Evolutionary conservation across 352 stramenopile species (phyloP).

Genomic region (Nothophytophthora sp.): DNA sequence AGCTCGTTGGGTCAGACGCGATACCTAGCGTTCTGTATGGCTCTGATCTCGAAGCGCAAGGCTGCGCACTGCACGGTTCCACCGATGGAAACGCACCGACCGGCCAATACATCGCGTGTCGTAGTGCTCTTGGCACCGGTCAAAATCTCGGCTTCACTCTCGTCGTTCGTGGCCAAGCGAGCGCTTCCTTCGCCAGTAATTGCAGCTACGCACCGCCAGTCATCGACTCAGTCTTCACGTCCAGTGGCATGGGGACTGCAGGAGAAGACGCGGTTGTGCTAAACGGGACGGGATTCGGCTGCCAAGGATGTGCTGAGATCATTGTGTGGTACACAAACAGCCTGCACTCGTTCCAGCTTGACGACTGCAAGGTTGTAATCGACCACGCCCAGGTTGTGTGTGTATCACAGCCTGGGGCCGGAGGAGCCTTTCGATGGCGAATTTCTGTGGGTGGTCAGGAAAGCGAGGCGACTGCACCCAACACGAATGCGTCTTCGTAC

Average conservation of each 20-base stretch:
- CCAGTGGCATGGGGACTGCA: conserved; percentile 23
- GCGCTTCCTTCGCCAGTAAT: conserved; percentile 10
- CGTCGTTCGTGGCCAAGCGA: conserved; percentile 36
- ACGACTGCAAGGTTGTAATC: conserved; percentile 41
- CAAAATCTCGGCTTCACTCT: conserved; percentile 36
- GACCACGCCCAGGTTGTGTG: conserved; percentile 47
- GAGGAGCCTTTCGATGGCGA: conserved; percentile 36
- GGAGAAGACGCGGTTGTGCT: conserved; percentile 36
- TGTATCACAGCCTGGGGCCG: conserved; percentile 32
- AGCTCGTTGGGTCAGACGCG: conserved; percentile 9
- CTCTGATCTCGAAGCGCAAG: conserved; percentile 25
- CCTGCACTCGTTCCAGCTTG: conserved; percentile 34
- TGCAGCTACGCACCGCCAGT: conserved; percentile 42
- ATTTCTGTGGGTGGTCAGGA: conserved; percentile 37
- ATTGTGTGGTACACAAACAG: conserved; percentile 41
- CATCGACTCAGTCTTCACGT: conserved; percentile 13
- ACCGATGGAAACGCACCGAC: neutral
- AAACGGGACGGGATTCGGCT: conserved; percentile 49
- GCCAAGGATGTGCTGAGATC: conserved; percentile 29
- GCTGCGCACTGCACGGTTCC: conserved; percentile 20
- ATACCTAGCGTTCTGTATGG: conserved; percentile 37
- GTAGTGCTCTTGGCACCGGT: conserved; percentile 37
- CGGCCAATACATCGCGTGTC: conserved; percentile 38
- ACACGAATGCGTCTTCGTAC: conserved; percentile 27
- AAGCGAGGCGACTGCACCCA: conserved; percentile 11